These are phyloP conservation scores for Phlebiopsis flavidoalba DNA, from an alignment of 768 basidiomycete species.

Conservation along the genomic window DNA sequence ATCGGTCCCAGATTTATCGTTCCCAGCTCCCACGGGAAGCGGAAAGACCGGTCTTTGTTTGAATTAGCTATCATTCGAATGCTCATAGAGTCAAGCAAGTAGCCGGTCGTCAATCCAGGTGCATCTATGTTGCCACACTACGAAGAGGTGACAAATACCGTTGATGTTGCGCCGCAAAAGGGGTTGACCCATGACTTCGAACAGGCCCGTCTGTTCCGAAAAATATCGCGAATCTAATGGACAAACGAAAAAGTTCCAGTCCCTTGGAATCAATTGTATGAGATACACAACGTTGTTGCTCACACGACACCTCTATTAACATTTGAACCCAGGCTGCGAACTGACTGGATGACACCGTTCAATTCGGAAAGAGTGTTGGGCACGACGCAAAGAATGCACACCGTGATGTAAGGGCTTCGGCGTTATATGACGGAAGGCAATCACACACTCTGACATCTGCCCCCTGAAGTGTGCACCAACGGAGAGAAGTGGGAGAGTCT, in stretches of 20 bases:
- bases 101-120: conserved; percentile 45
- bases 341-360: conserved; percentile 88
- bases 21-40: conserved; percentile 86
- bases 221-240: conserved; percentile 85
- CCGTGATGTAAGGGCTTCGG: conserved; percentile 62
- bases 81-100: conserved; percentile 40
- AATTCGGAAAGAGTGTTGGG: conserved; percentile 60
- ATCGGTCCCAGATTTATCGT: conserved; percentile 3
- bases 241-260: conserved; percentile 67
- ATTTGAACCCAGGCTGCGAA: conserved; percentile 64
- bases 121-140: conserved; percentile 92
- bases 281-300: not conserved
- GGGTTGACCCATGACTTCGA: not conserved
- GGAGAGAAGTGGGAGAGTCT: conserved; percentile 97
- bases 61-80: conserved; percentile 85
- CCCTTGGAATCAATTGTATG: conserved; percentile 73
- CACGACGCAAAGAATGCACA: conserved; percentile 69
- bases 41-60: conserved; percentile 95
- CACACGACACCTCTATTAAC: not conserved
- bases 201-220: conserved; percentile 86
- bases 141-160: conserved; percentile 56
- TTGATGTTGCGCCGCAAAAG: not conserved
- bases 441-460: not conserved
- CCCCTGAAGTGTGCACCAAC: conserved; percentile 23
- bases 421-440: not conserved